These are phyloP conservation scores for Phytophthora fragariaefolia DNA, from an alignment of 352 stramenopile species.

Conservation along the genomic window DNA sequence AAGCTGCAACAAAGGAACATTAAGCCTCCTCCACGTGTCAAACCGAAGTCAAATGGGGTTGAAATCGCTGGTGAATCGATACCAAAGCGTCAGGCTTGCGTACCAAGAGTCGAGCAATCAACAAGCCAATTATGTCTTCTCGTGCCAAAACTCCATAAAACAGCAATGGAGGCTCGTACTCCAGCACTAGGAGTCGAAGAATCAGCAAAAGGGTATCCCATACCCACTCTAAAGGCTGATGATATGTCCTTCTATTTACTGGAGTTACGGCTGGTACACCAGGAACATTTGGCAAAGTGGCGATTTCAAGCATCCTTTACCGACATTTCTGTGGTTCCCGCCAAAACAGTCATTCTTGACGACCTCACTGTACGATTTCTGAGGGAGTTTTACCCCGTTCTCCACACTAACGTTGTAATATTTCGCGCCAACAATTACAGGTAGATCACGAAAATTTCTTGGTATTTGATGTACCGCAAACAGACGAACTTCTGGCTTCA, in stretches of 20 bases:
- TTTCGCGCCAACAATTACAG: slow-evolving; percentile 19
- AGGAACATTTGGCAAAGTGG: slow-evolving; percentile 46
- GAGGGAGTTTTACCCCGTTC: not conserved
- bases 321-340: slow-evolving; percentile 38
- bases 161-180: no score
- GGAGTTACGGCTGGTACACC: slow-evolving; percentile 56
- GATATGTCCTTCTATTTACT: slow-evolving; percentile 59
- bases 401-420: not conserved
- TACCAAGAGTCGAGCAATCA: not conserved
- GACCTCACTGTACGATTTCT: slow-evolving; percentile 40
- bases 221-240: slow-evolving; percentile 25
- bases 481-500: not conserved
- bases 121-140: no score
- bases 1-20: slow-evolving; percentile 2
- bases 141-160: no score
- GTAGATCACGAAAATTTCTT: slow-evolving; percentile 54
- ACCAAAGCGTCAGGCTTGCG: not conserved
- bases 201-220: not conserved
- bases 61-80: slow-evolving; percentile 4
- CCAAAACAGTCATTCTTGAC: slow-evolving; percentile 43
- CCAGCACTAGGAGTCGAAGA: not conserved
- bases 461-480: slow-evolving; percentile 32
- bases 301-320: slow-evolving; percentile 57
- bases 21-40: not conserved
- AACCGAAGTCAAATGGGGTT: not conserved